Base-by-base conservation (phyloP, 306 rosid species). In the Ceratonia siliqua region DNA sequence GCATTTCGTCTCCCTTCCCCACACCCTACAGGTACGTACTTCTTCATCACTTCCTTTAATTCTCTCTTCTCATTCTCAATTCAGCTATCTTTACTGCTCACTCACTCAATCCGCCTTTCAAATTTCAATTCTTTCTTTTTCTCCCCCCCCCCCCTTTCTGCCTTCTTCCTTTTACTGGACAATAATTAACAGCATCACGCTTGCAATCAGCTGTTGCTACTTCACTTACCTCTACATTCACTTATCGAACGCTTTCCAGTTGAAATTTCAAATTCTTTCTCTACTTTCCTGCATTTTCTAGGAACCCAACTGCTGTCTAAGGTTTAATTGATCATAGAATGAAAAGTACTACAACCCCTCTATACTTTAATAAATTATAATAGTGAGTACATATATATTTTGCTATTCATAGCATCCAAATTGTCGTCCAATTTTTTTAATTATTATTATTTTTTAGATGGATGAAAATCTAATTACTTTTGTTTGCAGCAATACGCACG, bases 271-370 rank as follows among this genome's bases (percentile, higher is more conserved):
- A 42, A 41, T 21, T 41, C n/a, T 4, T 70, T 43, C 27, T 3
- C 39, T 6, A 33, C 6, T 63, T 57, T 79, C 72, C 32, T 56
- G 48, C 75, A 65, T 11, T 79, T 67, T 65, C 75, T 52, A 57
- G 6, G 55, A 35, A 17, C 58, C 56, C 74, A 76, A 72, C 70
- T 22, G 13, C 8, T n/a, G 72, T 49, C 71, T 63, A 11, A 53
- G 72, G 55, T 68, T 33, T 14, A 35, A 9, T 64, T 43, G 55
- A 21, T 62, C 22, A 24, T 11, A 43, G 30, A 17, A 30, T 38
- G 22, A 41, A 17, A 42, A 53, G 14, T 2, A 56, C 17, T 11
- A 21, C 30, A 67, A 27, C 2, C 6, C 10, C 9, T 36, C 1
- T 48, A 32, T 11, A 42, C 8, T 36, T 39, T 36, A 18, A 58